A percentile compares a stretch with the other conserved stretches of the same genome.
Conservation (phyloP, 495 filamentous ascomycete species). For the Haplographium delicatum region DNA sequence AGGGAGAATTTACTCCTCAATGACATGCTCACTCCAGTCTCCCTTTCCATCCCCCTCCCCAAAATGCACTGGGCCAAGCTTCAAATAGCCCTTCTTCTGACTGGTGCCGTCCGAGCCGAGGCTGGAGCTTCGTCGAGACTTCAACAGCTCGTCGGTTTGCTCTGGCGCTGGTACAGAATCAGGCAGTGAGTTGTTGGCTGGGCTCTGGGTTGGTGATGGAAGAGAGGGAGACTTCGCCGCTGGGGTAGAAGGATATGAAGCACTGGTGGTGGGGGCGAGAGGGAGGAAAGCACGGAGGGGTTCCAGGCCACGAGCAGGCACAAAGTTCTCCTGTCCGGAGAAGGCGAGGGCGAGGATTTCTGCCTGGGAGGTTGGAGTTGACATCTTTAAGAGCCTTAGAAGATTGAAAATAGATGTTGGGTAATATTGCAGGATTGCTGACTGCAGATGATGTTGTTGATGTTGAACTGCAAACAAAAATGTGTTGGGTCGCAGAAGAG, state of each 20-base stretch:
- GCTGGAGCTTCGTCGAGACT: conserved; percentile 14
- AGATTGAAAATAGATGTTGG: background rate
- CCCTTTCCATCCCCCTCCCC: conserved; percentile 14
- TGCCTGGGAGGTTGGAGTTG: background rate
- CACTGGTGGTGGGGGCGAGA: conserved; percentile 18
- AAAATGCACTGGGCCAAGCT: conserved; percentile 20
- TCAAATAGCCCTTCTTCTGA: conserved; percentile 17
- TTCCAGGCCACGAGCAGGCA: conserved; percentile 3
- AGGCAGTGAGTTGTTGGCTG: background rate
- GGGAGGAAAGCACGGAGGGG: conserved; percentile 18
- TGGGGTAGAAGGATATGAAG: conserved; percentile 17
- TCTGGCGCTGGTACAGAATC: background rate
- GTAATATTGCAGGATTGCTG: background rate
- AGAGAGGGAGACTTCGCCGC: background rate
- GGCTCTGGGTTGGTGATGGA: background rate
- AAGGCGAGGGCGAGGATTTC: conserved; percentile 10
- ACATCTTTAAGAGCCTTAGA: background rate
- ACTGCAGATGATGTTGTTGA: too few relatives aligned
- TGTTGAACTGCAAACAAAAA: too few relatives aligned
- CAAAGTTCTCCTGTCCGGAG: conserved; percentile 10
- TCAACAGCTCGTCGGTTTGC: conserved; percentile 2
- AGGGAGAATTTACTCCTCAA: conserved; percentile 5
- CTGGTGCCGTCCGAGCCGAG: conserved; percentile 6
- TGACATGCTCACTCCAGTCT: conserved; percentile 24
- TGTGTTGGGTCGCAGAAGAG: conserved; percentile 1